These are phyloP conservation scores for Cryptococcus deneoformans DNA, from an alignment of 1,284 basidiomycete genomes.

Conservation along the genomic window DNA sequence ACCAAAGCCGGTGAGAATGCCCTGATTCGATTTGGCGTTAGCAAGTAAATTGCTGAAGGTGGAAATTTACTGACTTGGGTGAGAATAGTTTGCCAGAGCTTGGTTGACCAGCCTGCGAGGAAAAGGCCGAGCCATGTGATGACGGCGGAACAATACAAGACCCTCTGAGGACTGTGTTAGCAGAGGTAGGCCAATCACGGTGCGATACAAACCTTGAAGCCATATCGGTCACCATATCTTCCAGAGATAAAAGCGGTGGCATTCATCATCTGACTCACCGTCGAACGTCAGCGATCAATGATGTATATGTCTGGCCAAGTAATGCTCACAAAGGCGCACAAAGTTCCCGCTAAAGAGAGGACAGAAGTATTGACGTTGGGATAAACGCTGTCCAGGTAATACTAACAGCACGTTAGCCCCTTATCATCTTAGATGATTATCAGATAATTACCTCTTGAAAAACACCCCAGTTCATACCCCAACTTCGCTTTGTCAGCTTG, in stretches of 20 bases:
- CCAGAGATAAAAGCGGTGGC: slow-evolving; percentile 23
- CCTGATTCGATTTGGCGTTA: not conserved
- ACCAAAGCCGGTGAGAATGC: slow-evolving; percentile 29
- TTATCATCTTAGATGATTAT: not conserved
- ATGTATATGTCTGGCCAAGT: not conserved
- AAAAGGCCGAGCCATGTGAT: slow-evolving; percentile 30
- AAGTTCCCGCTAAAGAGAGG: slow-evolving; percentile 18
- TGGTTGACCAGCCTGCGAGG: slow-evolving; percentile 20
- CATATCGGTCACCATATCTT: slow-evolving; percentile 27
- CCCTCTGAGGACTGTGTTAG: slow-evolving; percentile 6
- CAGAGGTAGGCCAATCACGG: too few species aligned
- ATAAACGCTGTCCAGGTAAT: slow-evolving; percentile 24
- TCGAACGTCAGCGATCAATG: not conserved
- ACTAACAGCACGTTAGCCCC: slow-evolving; percentile 8
- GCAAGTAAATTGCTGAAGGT: slow-evolving; percentile 13
- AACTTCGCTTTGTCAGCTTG: slow-evolving; percentile 6
- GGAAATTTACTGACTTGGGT: slow-evolving; percentile 7
- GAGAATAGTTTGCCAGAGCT: slow-evolving; percentile 25
- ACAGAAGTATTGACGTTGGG: slow-evolving; percentile 17
- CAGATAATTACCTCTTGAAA: slow-evolving; percentile 24
- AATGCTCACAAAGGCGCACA: slow-evolving; percentile 22
- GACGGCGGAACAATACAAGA: slow-evolving; percentile 17
- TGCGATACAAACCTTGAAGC: slow-evolving; percentile 26
- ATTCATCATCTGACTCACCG: slow-evolving; percentile 11
- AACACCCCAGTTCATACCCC: slow-evolving; percentile 35